Conservation (phyloP, 2,329 filamentous ascomycete genomes). For the Trichoderma simmonsii region DNA sequence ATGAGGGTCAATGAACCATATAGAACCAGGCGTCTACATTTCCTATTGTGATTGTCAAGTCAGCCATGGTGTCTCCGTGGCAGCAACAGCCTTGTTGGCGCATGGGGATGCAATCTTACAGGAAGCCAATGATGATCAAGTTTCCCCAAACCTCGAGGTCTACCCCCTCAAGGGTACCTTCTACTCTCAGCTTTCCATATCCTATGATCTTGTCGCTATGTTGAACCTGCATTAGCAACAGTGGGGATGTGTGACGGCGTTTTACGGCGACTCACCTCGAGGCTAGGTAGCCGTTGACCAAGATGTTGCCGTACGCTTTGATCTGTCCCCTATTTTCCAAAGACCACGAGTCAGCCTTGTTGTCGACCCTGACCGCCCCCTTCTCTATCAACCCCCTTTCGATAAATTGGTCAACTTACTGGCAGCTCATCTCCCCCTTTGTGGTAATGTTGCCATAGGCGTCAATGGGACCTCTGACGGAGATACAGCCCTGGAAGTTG, state of each 20-base stretch:
- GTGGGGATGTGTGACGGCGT: not conserved
- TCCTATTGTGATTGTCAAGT: constrained; percentile 25
- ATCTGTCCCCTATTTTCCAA: constrained; percentile 37
- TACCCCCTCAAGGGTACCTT: constrained; percentile 41
- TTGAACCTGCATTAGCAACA: not conserved
- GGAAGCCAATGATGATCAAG: constrained; percentile 42
- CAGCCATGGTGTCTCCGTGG: not conserved
- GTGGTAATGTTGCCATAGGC: constrained; percentile 45
- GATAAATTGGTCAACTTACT: constrained; percentile 31
- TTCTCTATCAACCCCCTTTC: constrained; percentile 31
- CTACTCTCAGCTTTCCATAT: constrained; percentile 45
- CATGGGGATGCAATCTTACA: constrained; percentile 33
- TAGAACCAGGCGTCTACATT: constrained; percentile 43
- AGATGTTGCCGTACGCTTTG: constrained; percentile 47
- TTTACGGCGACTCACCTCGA: constrained; percentile 34
- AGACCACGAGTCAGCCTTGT: constrained; percentile 13
- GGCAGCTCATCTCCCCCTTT: constrained; percentile 42
- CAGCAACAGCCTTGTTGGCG: not conserved
- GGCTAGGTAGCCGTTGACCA: constrained; percentile 38
- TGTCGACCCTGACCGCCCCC: constrained; percentile 16
- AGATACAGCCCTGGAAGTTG: constrained; percentile 43
- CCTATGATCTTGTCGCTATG: constrained; percentile 44
- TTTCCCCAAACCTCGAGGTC: constrained; percentile 49
- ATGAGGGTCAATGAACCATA: constrained; percentile 48
- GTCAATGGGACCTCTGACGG: constrained; percentile 44